Conservation (phyloP, 2,329 filamentous ascomycete species). For the Stagonosporopsis chrysanthemi region DNA sequence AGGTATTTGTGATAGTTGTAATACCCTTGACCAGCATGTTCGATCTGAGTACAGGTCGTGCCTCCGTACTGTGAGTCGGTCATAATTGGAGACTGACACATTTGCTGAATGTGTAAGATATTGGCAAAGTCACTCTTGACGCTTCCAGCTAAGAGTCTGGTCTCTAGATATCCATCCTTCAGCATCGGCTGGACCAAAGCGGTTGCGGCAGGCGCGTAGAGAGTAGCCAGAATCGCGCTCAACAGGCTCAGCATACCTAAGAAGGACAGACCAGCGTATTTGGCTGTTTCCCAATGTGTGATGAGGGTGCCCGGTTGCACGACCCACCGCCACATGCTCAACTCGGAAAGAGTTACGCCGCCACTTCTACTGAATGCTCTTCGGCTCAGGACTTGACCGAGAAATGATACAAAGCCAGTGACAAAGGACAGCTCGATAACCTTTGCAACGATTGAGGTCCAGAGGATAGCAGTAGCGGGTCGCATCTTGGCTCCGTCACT, state of each 20-base stretch:
- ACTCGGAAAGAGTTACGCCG: slow-evolving; percentile 77
- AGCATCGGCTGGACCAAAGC: slow-evolving; percentile 78
- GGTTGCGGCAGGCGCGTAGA: slow-evolving; percentile 80
- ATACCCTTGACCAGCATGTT: slow-evolving; percentile 73
- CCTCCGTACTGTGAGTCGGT: slow-evolving; percentile 43
- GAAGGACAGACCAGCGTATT: slow-evolving; percentile 68
- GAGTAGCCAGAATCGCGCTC: slow-evolving; percentile 70
- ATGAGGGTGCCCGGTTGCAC: slow-evolving; percentile 72
- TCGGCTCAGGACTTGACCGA: slow-evolving; percentile 78
- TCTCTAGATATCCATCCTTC: slow-evolving; percentile 62
- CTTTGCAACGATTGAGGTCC: slow-evolving; percentile 76
- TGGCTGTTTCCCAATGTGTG: slow-evolving; percentile 71
- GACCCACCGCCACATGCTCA: slow-evolving; percentile 78
- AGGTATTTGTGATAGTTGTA: slow-evolving; percentile 73
- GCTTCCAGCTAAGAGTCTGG: slow-evolving; percentile 60
- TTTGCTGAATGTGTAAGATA: slow-evolving; percentile 59
- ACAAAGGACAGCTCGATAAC: slow-evolving; percentile 80
- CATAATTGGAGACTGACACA: slow-evolving; percentile 71
- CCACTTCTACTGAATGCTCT: slow-evolving; percentile 66
- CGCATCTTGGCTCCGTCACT: slow-evolving; percentile 58
- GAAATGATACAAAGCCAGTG: slow-evolving; percentile 75
- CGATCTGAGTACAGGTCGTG: slow-evolving; percentile 70
- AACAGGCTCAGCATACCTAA: slow-evolving; percentile 70
- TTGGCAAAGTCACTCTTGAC: slow-evolving; percentile 72
- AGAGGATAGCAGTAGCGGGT: slow-evolving; percentile 69